Percentiles rank a stretch among this genome's conserved stretches.
Conservation (phyloP, 1,284 basidiomycete genomes). For the Schizophyllum commune region DNA sequence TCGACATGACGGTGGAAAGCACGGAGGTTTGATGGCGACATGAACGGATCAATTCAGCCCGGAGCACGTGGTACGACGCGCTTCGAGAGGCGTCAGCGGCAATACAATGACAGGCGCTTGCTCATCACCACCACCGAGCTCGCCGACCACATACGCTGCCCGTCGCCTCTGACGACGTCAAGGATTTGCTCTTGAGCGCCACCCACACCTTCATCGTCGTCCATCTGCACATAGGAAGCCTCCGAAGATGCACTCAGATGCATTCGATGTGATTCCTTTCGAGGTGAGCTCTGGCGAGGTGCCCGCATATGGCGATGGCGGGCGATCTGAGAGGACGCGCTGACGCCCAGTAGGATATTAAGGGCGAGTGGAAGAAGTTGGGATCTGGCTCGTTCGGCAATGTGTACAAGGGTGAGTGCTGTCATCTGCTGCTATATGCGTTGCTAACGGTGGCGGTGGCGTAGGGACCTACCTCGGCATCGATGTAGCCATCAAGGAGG, state of each 20-base stretch:
- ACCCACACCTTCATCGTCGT: too few relatives aligned
- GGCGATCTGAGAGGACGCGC: not conserved
- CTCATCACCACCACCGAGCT: not conserved
- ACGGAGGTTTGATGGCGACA: too few relatives aligned
- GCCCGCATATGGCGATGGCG: slow-evolving; percentile 6
- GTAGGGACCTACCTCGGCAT: slow-evolving; percentile 87
- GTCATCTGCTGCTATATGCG: not conserved
- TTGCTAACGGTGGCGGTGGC: not conserved
- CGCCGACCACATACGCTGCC: too few relatives aligned
- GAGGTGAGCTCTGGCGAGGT: slow-evolving; percentile 35
- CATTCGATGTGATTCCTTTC: slow-evolving; percentile 79
- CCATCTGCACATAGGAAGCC: not conserved
- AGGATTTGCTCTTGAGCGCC: too few relatives aligned
- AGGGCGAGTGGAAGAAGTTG: slow-evolving; percentile 81
- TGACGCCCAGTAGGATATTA: slow-evolving; percentile 59
- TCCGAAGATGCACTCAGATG: slow-evolving; percentile 37
- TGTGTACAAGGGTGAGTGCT: slow-evolving; percentile 72
- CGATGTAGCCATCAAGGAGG: slow-evolving; percentile 95
- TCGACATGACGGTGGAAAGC: too few relatives aligned
- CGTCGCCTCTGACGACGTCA: too few relatives aligned
- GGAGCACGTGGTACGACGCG: too few relatives aligned
- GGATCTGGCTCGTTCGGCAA: slow-evolving; percentile 91
- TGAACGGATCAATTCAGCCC: too few relatives aligned
- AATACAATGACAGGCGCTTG: not conserved
- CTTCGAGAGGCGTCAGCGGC: too few relatives aligned